Conservation (phyloP, 2,329 filamentous ascomycete genomes). For the Fusarium setosum region DNA sequence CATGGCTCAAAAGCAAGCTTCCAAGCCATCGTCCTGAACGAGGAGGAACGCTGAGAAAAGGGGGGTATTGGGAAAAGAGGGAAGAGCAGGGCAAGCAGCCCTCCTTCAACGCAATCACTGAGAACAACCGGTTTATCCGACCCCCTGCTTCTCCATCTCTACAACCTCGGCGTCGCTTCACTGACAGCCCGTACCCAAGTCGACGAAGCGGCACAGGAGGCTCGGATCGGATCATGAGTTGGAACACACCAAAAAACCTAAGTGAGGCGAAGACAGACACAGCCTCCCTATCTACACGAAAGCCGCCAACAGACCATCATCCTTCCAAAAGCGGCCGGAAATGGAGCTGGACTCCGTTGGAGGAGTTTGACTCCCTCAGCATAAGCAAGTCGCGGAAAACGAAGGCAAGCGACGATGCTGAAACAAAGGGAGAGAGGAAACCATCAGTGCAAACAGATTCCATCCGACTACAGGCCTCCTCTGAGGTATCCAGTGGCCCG, state of each 20-base stretch:
- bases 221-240: slow-evolving; percentile 47
- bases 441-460: neutral
- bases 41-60: slow-evolving; percentile 58
- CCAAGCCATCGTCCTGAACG: slow-evolving; percentile 62
- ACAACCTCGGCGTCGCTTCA: slow-evolving; percentile 10
- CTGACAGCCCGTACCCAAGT: slow-evolving; percentile 25
- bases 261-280: slow-evolving; percentile 12
- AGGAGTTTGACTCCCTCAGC: slow-evolving; percentile 14
- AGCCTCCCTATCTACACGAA: neutral
- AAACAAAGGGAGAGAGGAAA: neutral
- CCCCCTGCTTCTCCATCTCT: neutral
- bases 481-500: neutral
- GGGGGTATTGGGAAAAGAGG: slow-evolving; percentile 44
- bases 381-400: slow-evolving; percentile 9
- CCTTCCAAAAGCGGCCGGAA: slow-evolving; percentile 2
- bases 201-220: slow-evolving; percentile 34
- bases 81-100: slow-evolving; percentile 8
- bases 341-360: slow-evolving; percentile 33
- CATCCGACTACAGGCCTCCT: neutral
- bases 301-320: neutral
- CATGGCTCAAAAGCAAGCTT: slow-evolving; percentile 59
- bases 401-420: neutral
- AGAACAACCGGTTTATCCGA: neutral
- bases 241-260: slow-evolving; percentile 50
- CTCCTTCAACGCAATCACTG: neutral